These are phyloP conservation scores for Crithidia bombi DNA, from an alignment of 208 protist species.

Conservation along the genomic window DNA sequence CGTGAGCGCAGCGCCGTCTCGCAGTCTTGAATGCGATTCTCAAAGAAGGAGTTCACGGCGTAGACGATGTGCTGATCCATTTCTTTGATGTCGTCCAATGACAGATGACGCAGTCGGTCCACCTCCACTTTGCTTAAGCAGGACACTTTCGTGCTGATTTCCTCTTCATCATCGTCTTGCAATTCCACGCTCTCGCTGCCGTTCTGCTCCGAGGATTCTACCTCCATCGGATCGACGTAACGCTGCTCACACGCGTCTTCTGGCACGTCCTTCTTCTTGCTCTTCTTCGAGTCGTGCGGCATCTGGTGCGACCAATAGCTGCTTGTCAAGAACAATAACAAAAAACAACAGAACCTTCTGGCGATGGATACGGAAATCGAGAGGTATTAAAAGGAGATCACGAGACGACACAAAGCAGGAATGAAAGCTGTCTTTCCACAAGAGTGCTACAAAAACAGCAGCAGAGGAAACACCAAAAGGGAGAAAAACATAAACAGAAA, in stretches of 20 bases:
- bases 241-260: neutral
- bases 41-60: slow-evolving; percentile 57
- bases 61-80: slow-evolving; percentile 36
- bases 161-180: slow-evolving; percentile 3
- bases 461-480: slow-evolving; percentile 12
- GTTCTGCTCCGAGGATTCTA: slow-evolving; percentile 8
- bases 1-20: slow-evolving; percentile 44
- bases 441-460: too few species aligned
- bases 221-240: neutral
- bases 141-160: slow-evolving; percentile 14
- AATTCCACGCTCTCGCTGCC: neutral
- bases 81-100: slow-evolving; percentile 41
- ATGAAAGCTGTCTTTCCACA: neutral
- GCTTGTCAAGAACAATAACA: too few species aligned
- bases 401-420: neutral
- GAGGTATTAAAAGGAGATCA: too few species aligned
- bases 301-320: too few species aligned
- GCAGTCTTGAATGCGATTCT: slow-evolving; percentile 56
- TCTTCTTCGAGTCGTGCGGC: slow-evolving; percentile 12
- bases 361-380: too few species aligned
- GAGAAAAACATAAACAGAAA: neutral
- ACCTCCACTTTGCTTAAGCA: slow-evolving; percentile 32
- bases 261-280: neutral
- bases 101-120: slow-evolving; percentile 32
- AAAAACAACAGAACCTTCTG: slow-evolving; percentile 30